Conservation (phyloP, 768 basidiomycete genomes). For the Mycena rosella region DNA sequence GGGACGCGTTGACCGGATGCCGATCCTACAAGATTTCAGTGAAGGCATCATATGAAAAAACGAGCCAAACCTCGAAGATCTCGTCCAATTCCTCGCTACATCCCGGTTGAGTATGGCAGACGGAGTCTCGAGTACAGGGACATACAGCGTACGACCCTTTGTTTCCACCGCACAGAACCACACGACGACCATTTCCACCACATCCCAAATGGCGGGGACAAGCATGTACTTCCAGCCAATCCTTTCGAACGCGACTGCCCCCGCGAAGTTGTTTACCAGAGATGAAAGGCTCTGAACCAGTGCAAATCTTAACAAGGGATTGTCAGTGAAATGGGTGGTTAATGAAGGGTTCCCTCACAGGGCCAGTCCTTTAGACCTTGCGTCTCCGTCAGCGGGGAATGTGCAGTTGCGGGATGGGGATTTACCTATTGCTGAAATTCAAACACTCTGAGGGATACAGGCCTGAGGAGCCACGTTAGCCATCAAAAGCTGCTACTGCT, state of each 20-base stretch:
- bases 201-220: conserved; percentile 21
- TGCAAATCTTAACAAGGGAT: conserved; percentile 2
- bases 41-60: not conserved
- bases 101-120: not conserved
- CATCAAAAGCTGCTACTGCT: no score
- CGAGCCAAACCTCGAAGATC: conserved; percentile 29
- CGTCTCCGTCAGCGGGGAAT: not conserved
- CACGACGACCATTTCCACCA: conserved; percentile 14
- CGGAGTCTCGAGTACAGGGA: not conserved
- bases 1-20: conserved; percentile 29
- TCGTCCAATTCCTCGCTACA: conserved; percentile 33
- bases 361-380: conserved; percentile 26
- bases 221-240: conserved; percentile 32
- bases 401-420: not conserved
- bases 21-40: conserved; percentile 21
- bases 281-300: conserved; percentile 25
- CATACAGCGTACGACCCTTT: conserved; percentile 30
- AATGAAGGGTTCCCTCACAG: conserved; percentile 2
- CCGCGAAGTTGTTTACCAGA: conserved; percentile 25
- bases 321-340: not conserved
- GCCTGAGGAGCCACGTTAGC: conserved; percentile 14
- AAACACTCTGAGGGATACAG: conserved; percentile 30
- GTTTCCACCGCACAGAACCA: conserved; percentile 33
- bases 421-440: conserved; percentile 2
- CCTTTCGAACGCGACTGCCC: conserved; percentile 22